Conservation (phyloP, 768 basidiomycete genomes). For the Tephrocybe rancida region DNA sequence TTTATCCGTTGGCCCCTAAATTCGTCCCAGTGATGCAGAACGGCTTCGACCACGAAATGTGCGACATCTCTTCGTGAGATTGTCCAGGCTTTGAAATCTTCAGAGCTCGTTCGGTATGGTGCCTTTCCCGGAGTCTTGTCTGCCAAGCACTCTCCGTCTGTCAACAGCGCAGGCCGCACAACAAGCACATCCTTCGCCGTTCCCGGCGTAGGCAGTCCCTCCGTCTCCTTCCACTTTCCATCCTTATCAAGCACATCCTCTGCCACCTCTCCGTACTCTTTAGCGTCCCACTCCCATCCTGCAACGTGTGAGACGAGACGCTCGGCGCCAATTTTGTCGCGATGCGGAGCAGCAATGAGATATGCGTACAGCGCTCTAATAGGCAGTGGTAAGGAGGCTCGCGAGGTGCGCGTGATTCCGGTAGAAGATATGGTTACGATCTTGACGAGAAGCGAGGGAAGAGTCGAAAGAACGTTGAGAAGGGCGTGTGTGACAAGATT, state of each 20-base stretch:
- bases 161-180: slow-evolving; percentile 60
- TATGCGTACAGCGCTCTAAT: slow-evolving; percentile 52
- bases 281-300: slow-evolving; percentile 51
- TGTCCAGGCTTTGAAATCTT: slow-evolving; percentile 48
- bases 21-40: slow-evolving; percentile 50
- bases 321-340: slow-evolving; percentile 66
- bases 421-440: slow-evolving; percentile 56
- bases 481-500: slow-evolving; percentile 63
- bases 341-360: slow-evolving; percentile 47
- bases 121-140: slow-evolving; percentile 25
- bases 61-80: slow-evolving; percentile 66
- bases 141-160: slow-evolving; percentile 52
- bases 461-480: slow-evolving; percentile 55
- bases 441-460: slow-evolving; percentile 45
- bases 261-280: slow-evolving; percentile 38
- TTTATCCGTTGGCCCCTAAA: slow-evolving; percentile 52
- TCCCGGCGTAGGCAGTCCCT: slow-evolving; percentile 46
- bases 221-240: slow-evolving; percentile 42
- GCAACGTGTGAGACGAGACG: slow-evolving; percentile 47
- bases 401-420: slow-evolving; percentile 51
- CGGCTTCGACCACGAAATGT: slow-evolving; percentile 59
- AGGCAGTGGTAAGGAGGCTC: slow-evolving; percentile 45
- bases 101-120: slow-evolving; percentile 46
- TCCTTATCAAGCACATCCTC: slow-evolving; percentile 41
- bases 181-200: slow-evolving; percentile 48